Base-by-base conservation (phyloP, 371 early-diverging fungal species). In the Zancudomyces culisetae region DNA sequence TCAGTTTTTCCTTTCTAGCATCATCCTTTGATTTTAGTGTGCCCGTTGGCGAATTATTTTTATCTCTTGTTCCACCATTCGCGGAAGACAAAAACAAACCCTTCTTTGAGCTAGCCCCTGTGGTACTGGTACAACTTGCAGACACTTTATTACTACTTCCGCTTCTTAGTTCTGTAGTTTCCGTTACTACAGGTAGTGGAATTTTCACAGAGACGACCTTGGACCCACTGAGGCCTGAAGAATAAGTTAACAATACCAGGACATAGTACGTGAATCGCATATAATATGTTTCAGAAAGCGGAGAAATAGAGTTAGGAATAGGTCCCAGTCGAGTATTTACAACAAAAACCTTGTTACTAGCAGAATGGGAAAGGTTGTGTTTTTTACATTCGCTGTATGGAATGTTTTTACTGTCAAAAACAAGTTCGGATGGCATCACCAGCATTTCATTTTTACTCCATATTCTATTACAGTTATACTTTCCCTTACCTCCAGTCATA, bases 201-300 rank as follows among this genome's bases (percentile, higher is more conserved):
- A 35, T 35, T 15, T 35, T 6, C 6, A 35, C 35, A 6, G 35
- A 10, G 35, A 35, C 35, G 10, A 15, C 6, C 35, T 35, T 35
- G 6, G 35, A 10, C 27, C 60, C 47, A 28, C 61, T 60, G 61
- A 60, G 60, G 1, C 52, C 21, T 12, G 63, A 51, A 27, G 46
- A 53, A 1, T 53, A 51, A 10, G 10, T 43, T 40, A 63, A 19
- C 2, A 50, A 23, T 20, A 63, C 28, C 51, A 51, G 52, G 2
- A 49, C 55, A 52, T 53, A 63, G 27, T 52, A 63, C 18, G 64
- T 63, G 26, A 50, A 53, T 6, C 63, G 27, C 46, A 63, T 20
- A 18, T 47, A 63, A 19, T 59, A 58, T 0, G 63, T 54, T 27
- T 63, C 60, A n/a, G 55, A 15, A 15, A 35, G 35, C 6, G 15